phyloP scores from a whole-genome alignment of 208 protist genomes.

The Crithidia fasciculata region DNA sequence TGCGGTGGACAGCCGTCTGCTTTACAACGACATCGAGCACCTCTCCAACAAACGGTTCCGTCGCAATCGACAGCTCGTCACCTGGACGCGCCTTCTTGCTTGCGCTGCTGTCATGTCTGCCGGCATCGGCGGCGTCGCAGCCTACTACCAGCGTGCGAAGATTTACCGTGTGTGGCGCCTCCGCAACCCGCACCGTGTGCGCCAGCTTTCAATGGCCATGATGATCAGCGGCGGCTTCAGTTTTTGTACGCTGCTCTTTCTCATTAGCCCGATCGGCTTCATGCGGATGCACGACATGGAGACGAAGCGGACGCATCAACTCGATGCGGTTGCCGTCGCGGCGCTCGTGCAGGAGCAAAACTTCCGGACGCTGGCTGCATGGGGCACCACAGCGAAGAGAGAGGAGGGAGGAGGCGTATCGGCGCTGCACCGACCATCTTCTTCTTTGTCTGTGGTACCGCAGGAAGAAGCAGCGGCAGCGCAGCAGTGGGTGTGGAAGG shows the following conservation, averaged over 20 bases:
- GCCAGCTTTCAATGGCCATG: conserved; percentile 20
- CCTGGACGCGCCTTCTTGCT: conserved; percentile 27
- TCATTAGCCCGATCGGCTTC: conserved; percentile 53
- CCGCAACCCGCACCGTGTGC: conserved; percentile 39
- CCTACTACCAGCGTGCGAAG: conserved; percentile 51
- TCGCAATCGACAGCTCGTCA: conserved; percentile 19
- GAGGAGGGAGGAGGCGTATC: no score
- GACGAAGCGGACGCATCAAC: conserved; percentile 25
- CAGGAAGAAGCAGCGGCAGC: background rate
- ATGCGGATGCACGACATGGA: conserved; percentile 31
- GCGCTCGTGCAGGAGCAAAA: conserved; percentile 42
- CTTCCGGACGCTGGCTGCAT: conserved; percentile 18
- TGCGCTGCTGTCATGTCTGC: conserved; percentile 18
- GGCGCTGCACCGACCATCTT: no score
- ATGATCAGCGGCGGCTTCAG: conserved; percentile 14
- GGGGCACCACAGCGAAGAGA: background rate
- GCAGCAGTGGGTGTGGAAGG: conserved; percentile 18
- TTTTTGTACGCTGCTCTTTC: conserved; percentile 32
- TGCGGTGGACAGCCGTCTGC: conserved; percentile 52
- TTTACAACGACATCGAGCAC: conserved; percentile 50
- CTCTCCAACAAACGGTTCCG: conserved; percentile 27
- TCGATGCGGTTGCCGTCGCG: conserved; percentile 45
- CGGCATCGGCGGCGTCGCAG: conserved; percentile 18
- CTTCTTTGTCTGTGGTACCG: background rate
- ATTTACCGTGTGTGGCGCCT: conserved; percentile 66